Base-by-base conservation (phyloP, 2,329 filamentous ascomycete genomes). In the Clonostachys chloroleuca region DNA sequence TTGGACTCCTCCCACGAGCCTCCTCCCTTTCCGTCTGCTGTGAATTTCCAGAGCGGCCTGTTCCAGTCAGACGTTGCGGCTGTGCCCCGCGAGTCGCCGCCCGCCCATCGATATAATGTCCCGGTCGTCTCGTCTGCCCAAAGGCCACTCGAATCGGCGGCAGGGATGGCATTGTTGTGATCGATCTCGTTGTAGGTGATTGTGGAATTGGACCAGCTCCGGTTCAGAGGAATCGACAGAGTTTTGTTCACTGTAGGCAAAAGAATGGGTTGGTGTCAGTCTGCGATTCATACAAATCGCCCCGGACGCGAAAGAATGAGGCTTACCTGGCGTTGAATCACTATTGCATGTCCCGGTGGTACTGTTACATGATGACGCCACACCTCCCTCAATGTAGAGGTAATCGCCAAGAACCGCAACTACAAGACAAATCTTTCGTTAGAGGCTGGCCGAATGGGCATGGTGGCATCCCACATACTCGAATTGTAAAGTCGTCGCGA, bases 361-460 rank as follows among this genome's bases (percentile, higher is more conserved):
- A 30, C 8, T 10, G 24, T 30, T 30, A 10, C 24, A 30, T 10
- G 24, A 30, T 30, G 56, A 63, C 3, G 65, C 44, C 47, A 63
- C 58, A n/a, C 67, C 67, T 42, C 66, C 66, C 46, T 70, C 66
- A 42, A 69, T 60, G 45, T 68, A 70, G 37, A 65, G 51, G 41
- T 65, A 65, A 45, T 68, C 59, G 12, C 64, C 64, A 13, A 68
- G 36, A 39, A 39, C 36, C 36, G 36, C 17, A 8, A 18, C 36
- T 39, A 12, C 24, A 30, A 30, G 10, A 30, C 8, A 30, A 30
- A 30, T 30, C 24, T 30, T 30, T 9, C 24, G 9, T 30, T 30
- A 30, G 24, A 30, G 24, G 9, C 24, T 30, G 24, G 9, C 24
- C 24, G 24, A 10, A 30, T 10, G 10, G 3, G 3, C 24, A 30